Conservation (phyloP, 2,329 filamentous ascomycete species). For the Boeremia lycopersici region DNA sequence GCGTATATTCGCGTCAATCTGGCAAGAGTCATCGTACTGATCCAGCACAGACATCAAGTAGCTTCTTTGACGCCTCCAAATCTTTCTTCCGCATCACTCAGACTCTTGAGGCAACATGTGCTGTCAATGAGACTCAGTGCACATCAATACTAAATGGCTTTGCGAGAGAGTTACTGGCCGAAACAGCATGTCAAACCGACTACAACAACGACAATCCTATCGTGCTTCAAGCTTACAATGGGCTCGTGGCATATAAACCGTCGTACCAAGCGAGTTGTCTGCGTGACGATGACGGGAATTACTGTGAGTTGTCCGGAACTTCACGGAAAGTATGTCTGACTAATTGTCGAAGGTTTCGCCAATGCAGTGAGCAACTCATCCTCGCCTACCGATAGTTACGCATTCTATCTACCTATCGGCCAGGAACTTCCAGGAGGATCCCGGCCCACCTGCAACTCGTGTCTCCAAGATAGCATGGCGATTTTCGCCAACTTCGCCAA, state of each 20-base stretch:
- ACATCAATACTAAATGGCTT: slow-evolving; percentile 66
- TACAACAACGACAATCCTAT: slow-evolving; percentile 69
- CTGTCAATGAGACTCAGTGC: slow-evolving; percentile 70
- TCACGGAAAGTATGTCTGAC: slow-evolving; percentile 9
- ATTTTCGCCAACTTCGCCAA: slow-evolving; percentile 74
- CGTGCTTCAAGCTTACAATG: slow-evolving; percentile 75
- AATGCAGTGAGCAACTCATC: slow-evolving; percentile 79
- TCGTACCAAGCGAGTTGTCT: slow-evolving; percentile 84
- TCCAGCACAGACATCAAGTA: slow-evolving; percentile 71
- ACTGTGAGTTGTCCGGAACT: slow-evolving; percentile 62
- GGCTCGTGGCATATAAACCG: slow-evolving; percentile 76
- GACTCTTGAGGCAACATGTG: slow-evolving; percentile 79
- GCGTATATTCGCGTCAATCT: slow-evolving; percentile 33
- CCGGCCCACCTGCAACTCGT: slow-evolving; percentile 75
- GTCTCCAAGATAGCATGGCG: slow-evolving; percentile 79
- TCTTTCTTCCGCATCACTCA: slow-evolving; percentile 74
- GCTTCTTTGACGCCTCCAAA: slow-evolving; percentile 80
- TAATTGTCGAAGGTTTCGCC: slow-evolving; percentile 63
- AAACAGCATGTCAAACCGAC: slow-evolving; percentile 74
- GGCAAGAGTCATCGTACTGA: slow-evolving; percentile 8
- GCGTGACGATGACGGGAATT: slow-evolving; percentile 65
- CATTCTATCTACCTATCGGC: slow-evolving; percentile 87
- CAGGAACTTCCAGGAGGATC: slow-evolving; percentile 69
- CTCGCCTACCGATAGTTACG: slow-evolving; percentile 73
- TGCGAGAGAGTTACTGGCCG: slow-evolving; percentile 67